Evolutionary conservation across 345 rosid species (phyloP).

Genomic region (Gossypium ekmanianum): DNA sequence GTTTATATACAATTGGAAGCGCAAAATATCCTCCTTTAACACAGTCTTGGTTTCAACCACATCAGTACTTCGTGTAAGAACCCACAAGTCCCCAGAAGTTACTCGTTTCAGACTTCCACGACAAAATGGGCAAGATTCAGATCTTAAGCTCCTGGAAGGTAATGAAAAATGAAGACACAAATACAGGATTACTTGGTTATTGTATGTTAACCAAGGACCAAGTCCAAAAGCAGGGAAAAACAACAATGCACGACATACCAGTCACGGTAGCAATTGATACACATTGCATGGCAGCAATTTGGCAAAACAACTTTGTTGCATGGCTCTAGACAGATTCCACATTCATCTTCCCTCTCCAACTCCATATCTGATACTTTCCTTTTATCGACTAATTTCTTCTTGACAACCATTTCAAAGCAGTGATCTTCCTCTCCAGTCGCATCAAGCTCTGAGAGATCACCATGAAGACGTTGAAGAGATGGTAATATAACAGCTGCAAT

Average conservation of each 20-base stretch:
- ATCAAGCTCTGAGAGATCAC: conserved; percentile 35
- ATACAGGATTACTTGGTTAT: background rate
- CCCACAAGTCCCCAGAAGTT: conserved; percentile 47
- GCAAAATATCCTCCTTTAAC: conserved; percentile 31
- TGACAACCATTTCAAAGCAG: conserved; percentile 17
- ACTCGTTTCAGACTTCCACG: conserved; percentile 49
- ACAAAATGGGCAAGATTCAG: conserved; percentile 52
- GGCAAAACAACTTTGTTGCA: conserved; percentile 52
- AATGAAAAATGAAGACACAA: background rate
- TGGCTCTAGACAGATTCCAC: conserved; percentile 55
- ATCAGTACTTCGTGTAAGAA: conserved; percentile 37
- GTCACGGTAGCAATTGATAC: conserved; percentile 52
- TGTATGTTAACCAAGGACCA: background rate
- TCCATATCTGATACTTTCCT: conserved; percentile 24
- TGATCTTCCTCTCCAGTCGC: conserved; percentile 15
- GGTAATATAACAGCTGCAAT: conserved; percentile 46
- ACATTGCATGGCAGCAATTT: conserved; percentile 52
- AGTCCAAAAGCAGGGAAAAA: background rate
- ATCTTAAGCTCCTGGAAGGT: conserved; percentile 42
- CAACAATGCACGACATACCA: conserved; percentile 28
- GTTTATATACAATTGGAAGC: conserved; percentile 41
- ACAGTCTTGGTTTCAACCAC: conserved; percentile 39
- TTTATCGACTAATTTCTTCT: conserved; percentile 26
- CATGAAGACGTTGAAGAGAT: conserved; percentile 38
- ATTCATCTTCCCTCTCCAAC: conserved; percentile 49